Evolutionary conservation across 2,329 filamentous ascomycete genomes (phyloP).

Genomic region (Sporothrix schenckii): DNA sequence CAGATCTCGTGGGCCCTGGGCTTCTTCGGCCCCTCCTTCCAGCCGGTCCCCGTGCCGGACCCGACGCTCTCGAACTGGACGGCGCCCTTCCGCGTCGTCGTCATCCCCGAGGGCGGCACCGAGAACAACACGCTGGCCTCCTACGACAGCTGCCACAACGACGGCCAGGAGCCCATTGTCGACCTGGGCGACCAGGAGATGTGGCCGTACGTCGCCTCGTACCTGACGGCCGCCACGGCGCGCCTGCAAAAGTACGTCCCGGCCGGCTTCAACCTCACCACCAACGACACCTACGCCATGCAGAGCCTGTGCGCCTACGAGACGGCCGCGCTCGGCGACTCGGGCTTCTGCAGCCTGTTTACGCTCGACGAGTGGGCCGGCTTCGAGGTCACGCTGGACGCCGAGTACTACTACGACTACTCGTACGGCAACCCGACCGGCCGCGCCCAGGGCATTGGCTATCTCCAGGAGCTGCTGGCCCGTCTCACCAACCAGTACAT

Average conservation of each 20-base stretch:
- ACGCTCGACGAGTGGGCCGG: slow-evolving; percentile 63
- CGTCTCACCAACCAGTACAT: slow-evolving; percentile 53
- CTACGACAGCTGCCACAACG: slow-evolving; percentile 54
- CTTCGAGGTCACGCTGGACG: slow-evolving; percentile 57
- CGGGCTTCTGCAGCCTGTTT: slow-evolving; percentile 57
- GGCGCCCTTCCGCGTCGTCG: slow-evolving; percentile 51
- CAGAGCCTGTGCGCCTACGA: slow-evolving; percentile 60
- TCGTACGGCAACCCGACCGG: slow-evolving; percentile 53
- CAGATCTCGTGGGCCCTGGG: slow-evolving; percentile 56
- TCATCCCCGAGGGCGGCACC: slow-evolving; percentile 54
- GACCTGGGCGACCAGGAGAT: slow-evolving; percentile 48
- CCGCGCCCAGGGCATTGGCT: slow-evolving; percentile 57
- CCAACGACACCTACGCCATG: slow-evolving; percentile 56
- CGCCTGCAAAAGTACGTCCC: slow-evolving; percentile 54
- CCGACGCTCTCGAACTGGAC: slow-evolving; percentile 47
- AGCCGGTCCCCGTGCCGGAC: slow-evolving; percentile 41
- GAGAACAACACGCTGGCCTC: slow-evolving; percentile 58
- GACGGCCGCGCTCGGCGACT: slow-evolving; percentile 52
- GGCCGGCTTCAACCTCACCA: slow-evolving; percentile 51
- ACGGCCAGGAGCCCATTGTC: slow-evolving; percentile 42
- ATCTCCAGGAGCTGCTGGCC: slow-evolving; percentile 55
- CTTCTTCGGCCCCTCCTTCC: slow-evolving; percentile 55
- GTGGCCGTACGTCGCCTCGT: slow-evolving; percentile 51
- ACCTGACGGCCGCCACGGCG: slow-evolving; percentile 49
- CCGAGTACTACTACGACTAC: slow-evolving; percentile 55